These are phyloP conservation scores for Solanum hybrid DNA, from an alignment of 305 asterid species.

Conservation along the genomic window DNA sequence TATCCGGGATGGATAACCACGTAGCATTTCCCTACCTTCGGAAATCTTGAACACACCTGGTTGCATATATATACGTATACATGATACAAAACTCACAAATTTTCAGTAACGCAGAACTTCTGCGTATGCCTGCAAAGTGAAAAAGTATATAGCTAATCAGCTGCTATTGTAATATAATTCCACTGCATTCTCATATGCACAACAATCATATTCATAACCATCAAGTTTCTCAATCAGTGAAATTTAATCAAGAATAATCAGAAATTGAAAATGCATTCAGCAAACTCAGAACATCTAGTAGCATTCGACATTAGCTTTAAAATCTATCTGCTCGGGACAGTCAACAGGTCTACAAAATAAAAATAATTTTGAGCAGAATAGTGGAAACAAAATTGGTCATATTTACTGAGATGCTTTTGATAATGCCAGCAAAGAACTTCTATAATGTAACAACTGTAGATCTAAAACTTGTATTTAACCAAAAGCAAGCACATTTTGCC, in stretches of 20 bases:
- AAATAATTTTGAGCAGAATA: background rate
- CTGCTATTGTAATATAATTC: background rate
- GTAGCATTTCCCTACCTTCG: background rate
- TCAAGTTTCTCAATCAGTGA: background rate
- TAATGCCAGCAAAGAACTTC: background rate
- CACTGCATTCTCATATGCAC: background rate
- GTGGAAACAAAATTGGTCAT: background rate
- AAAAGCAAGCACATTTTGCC: background rate
- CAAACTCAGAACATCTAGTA: background rate
- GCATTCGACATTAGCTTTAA: background rate
- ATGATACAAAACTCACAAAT: background rate
- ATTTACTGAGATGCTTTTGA: background rate
- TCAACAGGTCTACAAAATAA: background rate
- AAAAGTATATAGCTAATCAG: background rate
- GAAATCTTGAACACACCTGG: slow-evolving; percentile 26
- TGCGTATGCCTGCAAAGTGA: background rate
- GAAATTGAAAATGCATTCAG: background rate
- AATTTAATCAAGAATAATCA: background rate
- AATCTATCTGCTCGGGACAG: background rate
- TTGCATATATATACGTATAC: background rate
- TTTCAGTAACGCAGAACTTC: background rate
- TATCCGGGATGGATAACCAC: background rate
- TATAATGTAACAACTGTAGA: background rate
- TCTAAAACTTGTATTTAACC: background rate
- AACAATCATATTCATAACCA: background rate